Percentiles rank a stretch among this genome's conserved stretches.
Conservation (phyloP, 2,329 filamentous ascomycete species). For the Paradendryphiella salina region DNA sequence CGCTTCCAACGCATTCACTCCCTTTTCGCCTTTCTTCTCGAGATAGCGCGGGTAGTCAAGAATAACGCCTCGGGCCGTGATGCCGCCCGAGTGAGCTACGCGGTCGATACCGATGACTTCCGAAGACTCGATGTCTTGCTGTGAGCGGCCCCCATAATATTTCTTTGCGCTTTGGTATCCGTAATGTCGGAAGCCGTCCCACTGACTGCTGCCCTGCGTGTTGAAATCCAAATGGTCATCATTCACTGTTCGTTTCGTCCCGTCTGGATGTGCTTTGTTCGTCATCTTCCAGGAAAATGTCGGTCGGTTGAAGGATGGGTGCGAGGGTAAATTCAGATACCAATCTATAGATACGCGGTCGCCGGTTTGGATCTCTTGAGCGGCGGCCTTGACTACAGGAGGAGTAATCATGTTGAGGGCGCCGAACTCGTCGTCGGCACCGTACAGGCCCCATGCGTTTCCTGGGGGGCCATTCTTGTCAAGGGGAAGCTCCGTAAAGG, state of each 20-base stretch:
- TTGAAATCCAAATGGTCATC: constrained; percentile 47
- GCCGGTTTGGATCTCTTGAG: constrained; percentile 52
- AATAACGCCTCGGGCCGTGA: constrained; percentile 36
- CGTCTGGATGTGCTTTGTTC: constrained; percentile 35
- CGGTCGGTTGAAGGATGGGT: constrained; percentile 46
- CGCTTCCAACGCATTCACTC: constrained; percentile 29
- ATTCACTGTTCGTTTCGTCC: constrained; percentile 39
- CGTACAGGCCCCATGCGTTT: constrained; percentile 62
- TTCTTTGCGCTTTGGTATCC: constrained; percentile 48
- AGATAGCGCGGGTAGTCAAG: constrained; percentile 41
- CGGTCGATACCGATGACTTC: constrained; percentile 50
- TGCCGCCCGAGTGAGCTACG: constrained; percentile 35
- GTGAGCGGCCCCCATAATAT: constrained; percentile 51
- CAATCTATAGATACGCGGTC: constrained; percentile 48
- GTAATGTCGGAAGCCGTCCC: constrained; percentile 49
- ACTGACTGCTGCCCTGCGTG: constrained; percentile 46
- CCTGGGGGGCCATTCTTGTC: constrained; percentile 55
- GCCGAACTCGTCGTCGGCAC: constrained; percentile 56
- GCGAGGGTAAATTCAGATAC: constrained; percentile 46
- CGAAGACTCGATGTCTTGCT: constrained; percentile 45
- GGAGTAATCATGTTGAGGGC: constrained; percentile 60
- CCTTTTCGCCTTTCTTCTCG: constrained; percentile 21
- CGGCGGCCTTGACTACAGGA: constrained; percentile 48
- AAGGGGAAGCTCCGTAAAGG: constrained; percentile 56
- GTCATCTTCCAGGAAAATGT: constrained; percentile 36